A percentile compares a stretch with the other conserved stretches of the same genome.
Evolutionary conservation across 805 yeast genomes (phyloP).

Genomic region (Lipomyces orientalis): DNA sequence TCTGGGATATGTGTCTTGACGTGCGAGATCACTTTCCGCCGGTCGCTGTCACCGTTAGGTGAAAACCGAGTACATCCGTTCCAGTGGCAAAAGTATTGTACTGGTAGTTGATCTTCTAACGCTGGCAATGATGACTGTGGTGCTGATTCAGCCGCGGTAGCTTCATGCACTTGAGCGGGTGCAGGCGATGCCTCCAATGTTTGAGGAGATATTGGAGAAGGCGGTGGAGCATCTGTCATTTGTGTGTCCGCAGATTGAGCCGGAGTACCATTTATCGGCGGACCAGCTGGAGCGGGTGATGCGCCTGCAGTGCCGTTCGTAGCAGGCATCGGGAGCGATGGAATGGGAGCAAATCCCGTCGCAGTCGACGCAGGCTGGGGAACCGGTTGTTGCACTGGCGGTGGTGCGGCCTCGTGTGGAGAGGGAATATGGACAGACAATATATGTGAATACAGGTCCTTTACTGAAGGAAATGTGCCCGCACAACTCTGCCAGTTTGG

Average conservation of each 20-base stretch:
- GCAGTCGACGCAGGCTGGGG: background rate
- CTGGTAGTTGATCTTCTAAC: background rate
- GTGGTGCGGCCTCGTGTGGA: background rate
- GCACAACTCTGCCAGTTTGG: slow-evolving; percentile 14
- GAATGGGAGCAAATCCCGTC: background rate
- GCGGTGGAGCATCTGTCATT: background rate
- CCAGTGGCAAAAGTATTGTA: slow-evolving; percentile 22
- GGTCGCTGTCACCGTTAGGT: slow-evolving; percentile 31
- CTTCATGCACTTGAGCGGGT: background rate
- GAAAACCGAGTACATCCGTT: slow-evolving; percentile 29
- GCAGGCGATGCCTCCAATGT: background rate
- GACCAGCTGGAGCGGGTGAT: background rate
- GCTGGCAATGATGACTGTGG: background rate
- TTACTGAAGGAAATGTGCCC: slow-evolving; percentile 21
- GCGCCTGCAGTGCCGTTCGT: background rate
- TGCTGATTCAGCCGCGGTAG: background rate
- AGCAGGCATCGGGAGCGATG: background rate
- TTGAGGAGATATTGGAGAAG: background rate
- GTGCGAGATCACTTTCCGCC: slow-evolving; percentile 33
- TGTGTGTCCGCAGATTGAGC: background rate
- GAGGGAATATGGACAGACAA: slow-evolving; percentile 33
- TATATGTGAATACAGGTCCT: slow-evolving; percentile 35
- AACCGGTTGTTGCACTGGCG: background rate
- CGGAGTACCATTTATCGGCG: background rate
- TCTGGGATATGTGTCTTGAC: slow-evolving; percentile 39